phyloP scores from a whole-genome alignment of 139 green algal species.

The Pedinophyceae sp. region DNA sequence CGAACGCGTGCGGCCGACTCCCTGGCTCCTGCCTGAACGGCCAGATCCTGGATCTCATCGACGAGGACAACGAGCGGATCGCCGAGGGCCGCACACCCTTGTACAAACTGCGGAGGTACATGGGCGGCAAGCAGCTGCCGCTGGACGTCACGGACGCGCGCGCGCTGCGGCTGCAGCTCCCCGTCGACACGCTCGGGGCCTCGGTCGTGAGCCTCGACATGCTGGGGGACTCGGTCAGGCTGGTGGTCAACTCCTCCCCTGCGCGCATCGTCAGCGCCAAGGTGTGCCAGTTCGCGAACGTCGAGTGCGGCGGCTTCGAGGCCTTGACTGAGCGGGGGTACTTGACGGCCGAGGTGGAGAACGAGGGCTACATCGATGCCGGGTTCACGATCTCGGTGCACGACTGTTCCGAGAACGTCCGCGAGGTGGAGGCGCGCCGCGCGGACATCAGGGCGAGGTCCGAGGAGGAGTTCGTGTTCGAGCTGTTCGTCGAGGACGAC shows the following conservation, averaged over 20 bases:
- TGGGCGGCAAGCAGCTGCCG: neutral
- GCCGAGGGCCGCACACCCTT: slow-evolving; percentile 28
- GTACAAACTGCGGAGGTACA: slow-evolving; percentile 43
- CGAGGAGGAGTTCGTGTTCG: slow-evolving; percentile 8
- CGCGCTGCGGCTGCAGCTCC: slow-evolving; percentile 39
- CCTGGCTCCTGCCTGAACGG: slow-evolving; percentile 37
- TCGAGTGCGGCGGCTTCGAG: slow-evolving; percentile 49
- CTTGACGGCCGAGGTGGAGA: slow-evolving; percentile 32
- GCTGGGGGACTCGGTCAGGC: slow-evolving; percentile 34
- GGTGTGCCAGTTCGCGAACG: slow-evolving; percentile 33
- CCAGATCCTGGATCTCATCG: slow-evolving; percentile 44
- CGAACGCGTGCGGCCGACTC: slow-evolving; percentile 15
- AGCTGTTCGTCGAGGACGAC: slow-evolving; percentile 27
- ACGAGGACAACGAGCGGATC: slow-evolving; percentile 25
- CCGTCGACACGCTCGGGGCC: slow-evolving; percentile 24
- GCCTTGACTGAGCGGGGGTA: slow-evolving; percentile 38
- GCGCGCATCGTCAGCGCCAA: slow-evolving; percentile 28
- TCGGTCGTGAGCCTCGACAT: slow-evolving; percentile 47
- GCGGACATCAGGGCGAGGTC: slow-evolving; percentile 15
- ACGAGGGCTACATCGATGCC: slow-evolving; percentile 32
- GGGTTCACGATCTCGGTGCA: slow-evolving; percentile 33
- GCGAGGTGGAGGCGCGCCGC: slow-evolving; percentile 24
- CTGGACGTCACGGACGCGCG: slow-evolving; percentile 18
- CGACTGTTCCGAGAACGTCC: slow-evolving; percentile 30
- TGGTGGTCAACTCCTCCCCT: slow-evolving; percentile 39